Evolutionary conservation across 2,329 filamentous ascomycete species (phyloP), one percentile per base, ranked within the genome.

Genomic region (Fusarium sp.): DNA sequence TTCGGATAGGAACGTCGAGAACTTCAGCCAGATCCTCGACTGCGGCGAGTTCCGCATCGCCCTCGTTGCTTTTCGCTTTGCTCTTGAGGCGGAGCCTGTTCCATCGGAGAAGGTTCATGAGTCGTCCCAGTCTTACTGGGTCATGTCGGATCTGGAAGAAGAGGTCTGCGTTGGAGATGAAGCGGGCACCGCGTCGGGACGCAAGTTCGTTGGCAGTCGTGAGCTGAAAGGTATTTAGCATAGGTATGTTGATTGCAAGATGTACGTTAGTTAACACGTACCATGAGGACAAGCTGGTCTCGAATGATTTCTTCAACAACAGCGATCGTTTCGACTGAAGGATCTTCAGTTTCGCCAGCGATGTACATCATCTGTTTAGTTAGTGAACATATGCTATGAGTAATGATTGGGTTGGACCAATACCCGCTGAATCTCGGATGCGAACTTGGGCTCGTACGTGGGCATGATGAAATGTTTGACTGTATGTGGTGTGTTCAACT

Each of bases 121-220:
- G 90, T 0, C 96, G 94, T 0, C 94, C 97, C 38, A 98, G 94
- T 81, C 98, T 98, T 68, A 95, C 94, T 75, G 94, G 93, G 84
- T 99, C 96, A 81, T 98, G 95, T 61, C 96, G 94, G 81, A 98
- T 98, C 70, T 97, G 91, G 84, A 98, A 98, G 80, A 98, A 96
- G 17, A 98, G 89, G 78, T 98, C 95, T 82, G 96, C 94, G 64
- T 89, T 96, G 20, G 93, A 94, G 81, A 98, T 98, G 22, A 94
- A 93, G 60, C 94, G 92, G 58, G 93, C 94, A 14, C 96, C 96
- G 62, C 96, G 94, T 0, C 96, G 94, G n/a, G 92, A 93, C 9
- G 96, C 96, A 22, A 97, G 89, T 46, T 92, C 91, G 7, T 95
- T 98, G 80, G 94, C 97, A 83, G 92, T 93, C 58, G 91, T 92